These are phyloP conservation scores for Eucalyptus guilfoylei DNA, from an alignment of 345 rosid species.

Conservation along the genomic window DNA sequence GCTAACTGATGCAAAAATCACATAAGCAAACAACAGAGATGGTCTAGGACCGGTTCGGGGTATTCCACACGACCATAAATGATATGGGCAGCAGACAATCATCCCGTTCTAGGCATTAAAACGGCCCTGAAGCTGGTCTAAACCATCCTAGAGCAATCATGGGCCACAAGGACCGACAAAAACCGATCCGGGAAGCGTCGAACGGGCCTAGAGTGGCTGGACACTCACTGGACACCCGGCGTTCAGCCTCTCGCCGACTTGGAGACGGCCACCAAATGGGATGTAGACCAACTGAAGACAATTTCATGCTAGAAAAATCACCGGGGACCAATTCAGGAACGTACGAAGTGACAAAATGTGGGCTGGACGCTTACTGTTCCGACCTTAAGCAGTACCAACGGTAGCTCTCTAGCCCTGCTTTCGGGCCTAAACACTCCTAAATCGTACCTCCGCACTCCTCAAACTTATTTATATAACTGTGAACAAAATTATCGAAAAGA, in stretches of 20 bases:
- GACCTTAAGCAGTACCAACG: not conserved
- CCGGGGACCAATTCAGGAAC: not conserved
- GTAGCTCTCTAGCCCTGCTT: not conserved
- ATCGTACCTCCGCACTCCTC: rapidly evolving
- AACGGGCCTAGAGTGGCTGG: not conserved
- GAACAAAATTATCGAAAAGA: not conserved
- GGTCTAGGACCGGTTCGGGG: not conserved
- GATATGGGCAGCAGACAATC: not conserved
- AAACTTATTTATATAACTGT: not conserved
- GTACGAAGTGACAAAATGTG: not conserved
- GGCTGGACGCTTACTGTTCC: not conserved
- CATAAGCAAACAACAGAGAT: not conserved
- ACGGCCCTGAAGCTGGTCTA: not conserved
- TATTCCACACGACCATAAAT: not conserved
- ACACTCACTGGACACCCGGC: not conserved
- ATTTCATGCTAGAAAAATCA: too few species aligned
- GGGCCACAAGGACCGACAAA: not conserved
- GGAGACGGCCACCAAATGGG: not conserved
- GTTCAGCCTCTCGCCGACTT: not conserved
- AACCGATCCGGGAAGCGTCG: not conserved
- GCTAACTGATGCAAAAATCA: not conserved
- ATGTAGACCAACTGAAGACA: not conserved
- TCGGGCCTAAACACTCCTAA: not conserved
- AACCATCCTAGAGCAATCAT: not conserved
- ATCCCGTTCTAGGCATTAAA: not conserved